A percentile compares a stretch with the other conserved stretches of the same genome.
phyloP scores from a whole-genome alignment of 306 rosid species.

The Lupinus albus region DNA sequence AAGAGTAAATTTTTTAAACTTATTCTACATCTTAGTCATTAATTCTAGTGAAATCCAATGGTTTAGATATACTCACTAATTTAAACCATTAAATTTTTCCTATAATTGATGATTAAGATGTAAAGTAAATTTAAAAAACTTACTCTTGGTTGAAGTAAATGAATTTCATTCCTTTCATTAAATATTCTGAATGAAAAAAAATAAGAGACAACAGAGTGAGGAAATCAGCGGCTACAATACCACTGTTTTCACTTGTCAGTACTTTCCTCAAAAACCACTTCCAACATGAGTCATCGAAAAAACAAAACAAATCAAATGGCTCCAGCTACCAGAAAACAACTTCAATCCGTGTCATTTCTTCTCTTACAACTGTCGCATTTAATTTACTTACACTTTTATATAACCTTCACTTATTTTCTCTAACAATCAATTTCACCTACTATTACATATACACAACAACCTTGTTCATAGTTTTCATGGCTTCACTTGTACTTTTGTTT shows the following conservation, averaged over 20 bases:
- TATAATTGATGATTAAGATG: too few species aligned
- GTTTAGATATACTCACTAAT: too few species aligned
- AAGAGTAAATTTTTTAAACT: too few species aligned
- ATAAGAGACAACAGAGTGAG: too few species aligned
- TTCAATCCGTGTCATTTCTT: background rate
- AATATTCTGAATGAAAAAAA: too few species aligned
- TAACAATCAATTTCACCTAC: background rate
- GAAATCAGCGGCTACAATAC: slow-evolving; percentile 28
- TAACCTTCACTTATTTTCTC: background rate
- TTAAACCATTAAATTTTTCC: too few species aligned
- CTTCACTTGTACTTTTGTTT: slow-evolving; percentile 48
- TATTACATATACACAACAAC: background rate
- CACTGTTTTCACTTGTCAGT: slow-evolving; percentile 28
- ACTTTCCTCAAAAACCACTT: too few species aligned
- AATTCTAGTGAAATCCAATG: too few species aligned
- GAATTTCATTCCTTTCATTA: too few species aligned
- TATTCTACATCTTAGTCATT: too few species aligned
- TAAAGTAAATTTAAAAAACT: too few species aligned
- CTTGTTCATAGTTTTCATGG: slow-evolving; percentile 33
- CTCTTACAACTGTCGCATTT: background rate
- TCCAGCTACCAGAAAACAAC: background rate
- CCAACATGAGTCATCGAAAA: background rate
- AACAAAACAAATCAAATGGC: background rate
- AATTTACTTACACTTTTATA: background rate
- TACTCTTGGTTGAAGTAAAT: too few species aligned